Evolutionary conservation across 768 basidiomycete genomes (phyloP), one percentile per base, ranked within the genome.

Genomic region (Suillus fuscotomentosus): DNA sequence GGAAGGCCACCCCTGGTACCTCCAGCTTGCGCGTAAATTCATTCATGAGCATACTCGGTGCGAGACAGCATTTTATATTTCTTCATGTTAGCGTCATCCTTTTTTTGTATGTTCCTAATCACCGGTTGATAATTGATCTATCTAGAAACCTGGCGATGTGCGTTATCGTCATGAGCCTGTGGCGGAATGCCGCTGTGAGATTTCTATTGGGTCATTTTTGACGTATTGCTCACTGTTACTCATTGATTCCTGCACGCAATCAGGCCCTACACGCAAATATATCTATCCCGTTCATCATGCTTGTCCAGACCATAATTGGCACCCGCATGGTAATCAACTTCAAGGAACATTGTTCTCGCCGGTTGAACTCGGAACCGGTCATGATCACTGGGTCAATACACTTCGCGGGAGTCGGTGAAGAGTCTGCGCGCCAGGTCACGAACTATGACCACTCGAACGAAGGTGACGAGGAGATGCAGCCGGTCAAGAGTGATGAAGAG

Each of bases 41-140:
- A 17, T 76, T 76, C 10, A 61, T 73, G 59, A 38, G 41, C 27
- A 43, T 76, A 48, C 47, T 76, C 53, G 71, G 71, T 68, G 0
- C 69, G 75, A 31, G 74, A 76, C 42, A 77, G 74, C 27, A 61
- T 76, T 15, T 70, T 72, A 20, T 76, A 77, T 62, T 76, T 74
- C 27, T 71, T 75, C 65, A 65, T 73, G 76, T 77, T 34, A 62
- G 75, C 68, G 8, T 43, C 15, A n/a, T 14, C 10, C 31, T 9
- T 57, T 17, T 31, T 45, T 41, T 20, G 22, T 20, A 8, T 11
- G 36, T n/a, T 24, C 6, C 31, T 8, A 41, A 3, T 42, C 38
- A 13, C 3, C 1, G 10, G 3, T 34, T 68, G 24, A 69, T 48
- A 39, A 20, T 10, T n/a, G 10, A n/a, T 7, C 22, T n/a, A 50